Base-by-base conservation (phyloP, 331 rosid species). In the Erythrophleum ivorense region DNA sequence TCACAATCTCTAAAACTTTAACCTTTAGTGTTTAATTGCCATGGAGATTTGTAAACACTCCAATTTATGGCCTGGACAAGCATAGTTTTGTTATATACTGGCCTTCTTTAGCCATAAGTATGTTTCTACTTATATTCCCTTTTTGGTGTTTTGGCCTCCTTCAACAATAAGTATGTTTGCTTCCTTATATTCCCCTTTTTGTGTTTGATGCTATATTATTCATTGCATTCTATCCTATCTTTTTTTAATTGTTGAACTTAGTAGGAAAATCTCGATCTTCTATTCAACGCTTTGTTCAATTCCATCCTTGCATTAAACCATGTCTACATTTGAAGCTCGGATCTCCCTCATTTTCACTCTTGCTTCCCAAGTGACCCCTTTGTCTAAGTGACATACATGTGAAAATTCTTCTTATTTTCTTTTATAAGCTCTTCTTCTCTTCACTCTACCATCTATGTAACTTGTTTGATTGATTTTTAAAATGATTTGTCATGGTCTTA, bases 301-400 rank as follows among this genome's bases (percentile, higher is more conserved):
- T 94, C 72, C 92, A 95, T 24, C 98, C 97, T 38, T 92, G 98
- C 86, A 92, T 92, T n/a, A n/a, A n/a, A n/a, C n/a, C n/a, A 82
- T 89, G 55, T 90, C 97, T 12, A 88, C 94, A 0, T 76, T 73
- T 19, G 97, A 91, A 90, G 79, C 95, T 60, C 94, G 97, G 83
- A 60, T 88, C 86, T 92, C 98, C 11, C 95, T 94, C 18, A 80
- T 92, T 50, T 80, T 91, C 75, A 94, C 95, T 62, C 92, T 94
- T 73, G 94, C 92, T 78, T 80, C 89, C 18, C 98, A 92, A 86
- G 82, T 95, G 54, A 81, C 84, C 48, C 19, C 97, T 62, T 80
- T 89, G 78, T 86, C 94, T 41, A 97, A 87, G 91, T 85, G 94
- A 77, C 90, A 97, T 90, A 89, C 57, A 84, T 92, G 87, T 85